Evolutionary conservation across 306 rosid genomes (phyloP).

Genomic region (Morella rubra): DNA sequence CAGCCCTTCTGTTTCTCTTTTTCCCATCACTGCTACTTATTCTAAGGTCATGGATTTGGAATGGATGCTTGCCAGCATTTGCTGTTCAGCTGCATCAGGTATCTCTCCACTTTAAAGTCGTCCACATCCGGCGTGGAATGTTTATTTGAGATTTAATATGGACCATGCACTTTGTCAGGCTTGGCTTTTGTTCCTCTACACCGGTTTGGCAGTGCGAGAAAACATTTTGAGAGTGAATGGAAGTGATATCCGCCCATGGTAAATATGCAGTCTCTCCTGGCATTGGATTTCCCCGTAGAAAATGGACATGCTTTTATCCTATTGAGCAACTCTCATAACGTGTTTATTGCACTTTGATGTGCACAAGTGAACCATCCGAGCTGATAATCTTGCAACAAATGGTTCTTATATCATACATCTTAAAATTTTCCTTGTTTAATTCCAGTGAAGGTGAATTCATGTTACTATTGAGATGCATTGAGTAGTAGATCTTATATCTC

Average conservation of each 20-base stretch:
- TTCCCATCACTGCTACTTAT: slow-evolving; percentile 75
- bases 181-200: slow-evolving; percentile 93
- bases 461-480: not conserved
- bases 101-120: slow-evolving; percentile 8
- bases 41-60: slow-evolving; percentile 88
- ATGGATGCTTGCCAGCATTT: slow-evolving; percentile 92
- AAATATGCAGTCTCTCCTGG: slow-evolving; percentile 15
- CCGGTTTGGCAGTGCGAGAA: slow-evolving; percentile 93
- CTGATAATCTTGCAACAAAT: not conserved
- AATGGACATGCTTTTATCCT: not conserved
- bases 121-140: slow-evolving; percentile 8
- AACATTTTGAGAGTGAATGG: slow-evolving; percentile 92
- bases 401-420: not conserved
- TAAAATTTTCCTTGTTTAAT: not conserved
- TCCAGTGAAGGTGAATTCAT: not conserved
- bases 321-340: not conserved
- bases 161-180: slow-evolving; percentile 54
- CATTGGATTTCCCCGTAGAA: not conserved
- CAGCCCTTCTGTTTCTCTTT: slow-evolving; percentile 89
- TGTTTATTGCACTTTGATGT: not conserved
- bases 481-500: not conserved
- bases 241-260: slow-evolving; percentile 98
- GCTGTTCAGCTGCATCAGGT: slow-evolving; percentile 98
- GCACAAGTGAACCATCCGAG: not conserved
- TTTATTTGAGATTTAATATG: slow-evolving; percentile 25